These are phyloP conservation scores for Magnusiomyces tetraspermus DNA, from an alignment of 1,139 yeast species.

Conservation along the genomic window DNA sequence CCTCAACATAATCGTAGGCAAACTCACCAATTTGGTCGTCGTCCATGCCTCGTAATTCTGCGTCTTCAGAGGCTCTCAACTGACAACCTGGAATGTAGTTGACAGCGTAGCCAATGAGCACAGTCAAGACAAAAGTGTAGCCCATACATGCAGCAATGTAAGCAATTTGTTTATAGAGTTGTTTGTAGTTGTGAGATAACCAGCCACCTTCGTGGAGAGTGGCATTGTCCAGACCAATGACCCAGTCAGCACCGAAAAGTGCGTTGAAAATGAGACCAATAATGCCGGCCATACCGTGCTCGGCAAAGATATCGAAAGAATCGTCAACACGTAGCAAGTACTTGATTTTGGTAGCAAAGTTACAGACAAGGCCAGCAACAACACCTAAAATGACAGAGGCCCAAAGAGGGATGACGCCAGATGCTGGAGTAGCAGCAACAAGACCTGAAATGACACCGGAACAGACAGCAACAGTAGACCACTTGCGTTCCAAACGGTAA, in stretches of 20 bases:
- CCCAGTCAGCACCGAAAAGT: slow-evolving; percentile 75
- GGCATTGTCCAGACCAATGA: slow-evolving; percentile 73
- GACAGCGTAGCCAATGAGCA: slow-evolving; percentile 61
- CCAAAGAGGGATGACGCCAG: slow-evolving; percentile 87
- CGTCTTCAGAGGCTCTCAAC: slow-evolving; percentile 72
- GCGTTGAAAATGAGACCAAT: slow-evolving; percentile 84
- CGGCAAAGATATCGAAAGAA: slow-evolving; percentile 90
- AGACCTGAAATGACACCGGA: slow-evolving; percentile 93
- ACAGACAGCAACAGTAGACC: slow-evolving; percentile 93
- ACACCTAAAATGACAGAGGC: slow-evolving; percentile 82
- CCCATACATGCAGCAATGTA: slow-evolving; percentile 67
- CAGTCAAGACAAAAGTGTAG: slow-evolving; percentile 71
- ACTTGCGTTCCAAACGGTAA: slow-evolving; percentile 75
- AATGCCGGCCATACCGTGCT: slow-evolving; percentile 95
- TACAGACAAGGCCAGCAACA: slow-evolving; percentile 73
- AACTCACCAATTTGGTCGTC: slow-evolving; percentile 98
- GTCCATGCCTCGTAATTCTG: slow-evolving; percentile 83
- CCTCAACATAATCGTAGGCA: slow-evolving; percentile 96
- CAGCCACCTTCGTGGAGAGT: slow-evolving; percentile 87
- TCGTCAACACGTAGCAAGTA: slow-evolving; percentile 78
- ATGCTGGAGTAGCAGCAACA: slow-evolving; percentile 93
- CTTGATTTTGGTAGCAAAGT: slow-evolving; percentile 81
- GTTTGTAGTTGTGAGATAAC: slow-evolving; percentile 84
- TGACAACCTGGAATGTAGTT: slow-evolving; percentile 75
- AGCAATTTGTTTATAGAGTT: slow-evolving; percentile 81